phyloP scores from a whole-genome alignment of 495 filamentous ascomycete genomes.

The Xylaria curta region DNA sequence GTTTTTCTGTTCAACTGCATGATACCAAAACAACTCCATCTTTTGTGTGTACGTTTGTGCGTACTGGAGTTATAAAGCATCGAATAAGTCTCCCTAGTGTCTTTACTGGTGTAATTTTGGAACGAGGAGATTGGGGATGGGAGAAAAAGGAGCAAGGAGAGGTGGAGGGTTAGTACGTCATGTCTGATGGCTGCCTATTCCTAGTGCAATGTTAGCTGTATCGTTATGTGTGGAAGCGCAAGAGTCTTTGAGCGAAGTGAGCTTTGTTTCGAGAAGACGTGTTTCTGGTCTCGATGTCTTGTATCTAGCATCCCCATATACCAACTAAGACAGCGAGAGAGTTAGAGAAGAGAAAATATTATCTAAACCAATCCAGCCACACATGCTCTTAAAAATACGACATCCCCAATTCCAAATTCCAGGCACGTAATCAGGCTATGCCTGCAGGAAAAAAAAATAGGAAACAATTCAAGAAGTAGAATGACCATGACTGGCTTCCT shows the following conservation, averaged over 20 bases:
- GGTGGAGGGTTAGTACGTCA: neutral
- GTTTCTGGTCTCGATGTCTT: neutral
- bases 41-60: neutral
- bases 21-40: constrained; percentile 15
- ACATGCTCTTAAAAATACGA: neutral
- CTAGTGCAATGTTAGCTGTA: neutral
- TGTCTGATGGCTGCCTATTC: neutral
- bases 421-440: neutral
- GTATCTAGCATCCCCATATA: neutral
- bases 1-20: constrained; percentile 11
- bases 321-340: neutral
- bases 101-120: constrained; percentile 10
- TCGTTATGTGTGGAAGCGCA: neutral
- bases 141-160: neutral
- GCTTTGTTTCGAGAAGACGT: neutral
- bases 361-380: neutral
- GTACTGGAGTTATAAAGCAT: neutral
- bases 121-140: neutral
- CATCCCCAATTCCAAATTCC: neutral
- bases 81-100: neutral
- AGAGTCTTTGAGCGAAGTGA: neutral
- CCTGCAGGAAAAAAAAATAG: neutral
- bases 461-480: neutral
- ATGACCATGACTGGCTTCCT: neutral
- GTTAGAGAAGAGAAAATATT: neutral